phyloP scores from a whole-genome alignment of 164 flowering plant species.

The Warburgia ugandensis region DNA sequence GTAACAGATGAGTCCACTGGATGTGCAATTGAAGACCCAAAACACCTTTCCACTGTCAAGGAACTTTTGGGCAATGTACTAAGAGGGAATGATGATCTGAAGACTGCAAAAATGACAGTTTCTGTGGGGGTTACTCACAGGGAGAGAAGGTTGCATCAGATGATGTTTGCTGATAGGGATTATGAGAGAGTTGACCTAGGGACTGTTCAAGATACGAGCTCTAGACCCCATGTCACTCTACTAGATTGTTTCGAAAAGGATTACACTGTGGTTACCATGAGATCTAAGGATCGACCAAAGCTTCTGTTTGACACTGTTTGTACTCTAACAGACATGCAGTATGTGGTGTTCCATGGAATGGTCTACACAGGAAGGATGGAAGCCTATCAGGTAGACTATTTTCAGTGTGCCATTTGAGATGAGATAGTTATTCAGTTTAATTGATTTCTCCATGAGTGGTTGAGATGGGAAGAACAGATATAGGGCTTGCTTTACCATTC shows the following conservation, averaged over 20 bases:
- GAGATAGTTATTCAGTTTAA: too few species aligned
- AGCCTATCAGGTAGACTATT: constrained; percentile 69
- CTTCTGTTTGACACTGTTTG: constrained; percentile 64
- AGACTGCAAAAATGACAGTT: constrained; percentile 21
- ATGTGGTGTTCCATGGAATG: constrained; percentile 72
- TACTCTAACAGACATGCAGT: constrained; percentile 80
- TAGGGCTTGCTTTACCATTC: too few species aligned
- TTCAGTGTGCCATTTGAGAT: too few species aligned
- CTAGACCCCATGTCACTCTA: constrained; percentile 31
- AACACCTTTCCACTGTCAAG: too few species aligned
- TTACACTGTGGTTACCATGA: constrained; percentile 62
- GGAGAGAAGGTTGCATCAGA: constrained; percentile 75
- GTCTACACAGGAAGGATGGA: constrained; percentile 46
- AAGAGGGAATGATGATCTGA: constrained; percentile 16
- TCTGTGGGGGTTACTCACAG: constrained; percentile 61
- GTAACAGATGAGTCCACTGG: too few species aligned
- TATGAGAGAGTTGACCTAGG: constrained; percentile 39
- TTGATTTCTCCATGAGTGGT: too few species aligned
- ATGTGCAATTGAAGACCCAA: too few species aligned
- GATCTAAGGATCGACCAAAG: constrained; percentile 66
- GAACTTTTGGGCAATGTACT: constrained; percentile 28
- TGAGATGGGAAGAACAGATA: too few species aligned
- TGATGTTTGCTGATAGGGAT: constrained; percentile 71
- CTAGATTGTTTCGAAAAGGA: constrained; percentile 49
- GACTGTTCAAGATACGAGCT: background rate